phyloP scores from a whole-genome alignment of 2,329 filamentous ascomycete genomes.

The Harringtonia lauricola region DNA sequence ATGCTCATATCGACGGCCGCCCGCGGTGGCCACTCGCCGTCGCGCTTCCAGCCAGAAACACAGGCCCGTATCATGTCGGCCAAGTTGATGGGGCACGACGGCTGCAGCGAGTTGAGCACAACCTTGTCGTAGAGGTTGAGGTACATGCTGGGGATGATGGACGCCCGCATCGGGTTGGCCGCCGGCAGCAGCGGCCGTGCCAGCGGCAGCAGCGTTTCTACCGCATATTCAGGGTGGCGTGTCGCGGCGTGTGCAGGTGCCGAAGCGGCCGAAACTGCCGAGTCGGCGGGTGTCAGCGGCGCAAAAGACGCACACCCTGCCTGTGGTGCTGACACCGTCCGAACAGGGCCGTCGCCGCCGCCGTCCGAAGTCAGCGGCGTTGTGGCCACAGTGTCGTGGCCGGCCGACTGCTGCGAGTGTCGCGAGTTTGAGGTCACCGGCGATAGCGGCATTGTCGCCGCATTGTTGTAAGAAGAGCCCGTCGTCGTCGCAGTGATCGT shows the following conservation, averaged over 20 bases:
- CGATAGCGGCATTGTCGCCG: slow-evolving; percentile 11
- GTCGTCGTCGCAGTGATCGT: background rate
- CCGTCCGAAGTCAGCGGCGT: slow-evolving; percentile 31
- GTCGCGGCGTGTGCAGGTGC: slow-evolving; percentile 1
- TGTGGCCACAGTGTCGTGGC: slow-evolving; percentile 21
- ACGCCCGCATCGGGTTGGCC: slow-evolving; percentile 64
- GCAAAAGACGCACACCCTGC: background rate
- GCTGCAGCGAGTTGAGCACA: slow-evolving; percentile 66
- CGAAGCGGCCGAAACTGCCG: background rate
- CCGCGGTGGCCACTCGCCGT: slow-evolving; percentile 81
- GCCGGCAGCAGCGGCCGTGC: slow-evolving; percentile 62
- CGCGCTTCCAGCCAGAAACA: slow-evolving; percentile 84
- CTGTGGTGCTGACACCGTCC: background rate
- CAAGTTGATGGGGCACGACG: slow-evolving; percentile 81
- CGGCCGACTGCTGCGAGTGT: slow-evolving; percentile 11
- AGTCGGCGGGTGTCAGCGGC: background rate
- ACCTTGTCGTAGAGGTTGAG: slow-evolving; percentile 83
- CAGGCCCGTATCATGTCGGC: slow-evolving; percentile 69
- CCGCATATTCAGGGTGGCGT: slow-evolving; percentile 27
- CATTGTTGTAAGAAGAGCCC: no score
- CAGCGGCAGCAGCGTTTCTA: slow-evolving; percentile 58
- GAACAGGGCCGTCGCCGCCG: slow-evolving; percentile 3
- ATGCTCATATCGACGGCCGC: background rate
- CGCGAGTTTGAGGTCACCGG: slow-evolving; percentile 16
- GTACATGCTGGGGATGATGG: slow-evolving; percentile 65